Evolutionary conservation across 176 grass and related monocot species (phyloP), one percentile per base, ranked within the genome.

Genomic region (Rhynchospora tenuis): DNA sequence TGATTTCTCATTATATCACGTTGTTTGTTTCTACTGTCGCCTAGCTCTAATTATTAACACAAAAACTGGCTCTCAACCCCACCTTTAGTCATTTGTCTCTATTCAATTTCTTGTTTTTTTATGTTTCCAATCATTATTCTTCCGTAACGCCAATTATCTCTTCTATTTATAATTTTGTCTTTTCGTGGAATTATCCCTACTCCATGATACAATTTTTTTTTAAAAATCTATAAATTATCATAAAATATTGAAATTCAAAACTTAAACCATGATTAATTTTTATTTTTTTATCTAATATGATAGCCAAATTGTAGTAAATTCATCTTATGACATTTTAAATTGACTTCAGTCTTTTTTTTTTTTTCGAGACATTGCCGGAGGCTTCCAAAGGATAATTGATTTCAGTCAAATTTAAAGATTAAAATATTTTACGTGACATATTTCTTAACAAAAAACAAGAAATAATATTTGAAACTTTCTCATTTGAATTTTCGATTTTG

Each of bases 71-170:
- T 54, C 7, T 54, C 23, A 75, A 75, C 46, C 72, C 46, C 72
- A 75, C 72, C 20, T 28, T 15, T 54, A 28, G 0, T 52, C 12
- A 52, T 75, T 75, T 75, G 71, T 52, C 71, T 26, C 71, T 12
- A 75, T 75, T 22, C 72, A 26, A 74, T 74, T 45, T 74, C 69
- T 50, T 74, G 10, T 48, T 73, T 73, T 73, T 2, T 74, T 26
- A n/a, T 74, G 45, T 74, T 74, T 74, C 44, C 26, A 74, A 73
- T 51, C 20, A 73, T 74, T 26, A 74, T 52, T 50, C 17, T 7
- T 45, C 38, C 31, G 2, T 19, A 17, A 70, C 66, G 66, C 67
- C 38, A 70, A 45, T 45, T 45, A 45, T 5, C 38, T 71, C 17
- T 61, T 24, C 7, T 22, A 51, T 38, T 38, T 38, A 38, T 69